Evolutionary conservation across 2,329 filamentous ascomycete species (phyloP).

Genomic region (Fusarium cicatricum): DNA sequence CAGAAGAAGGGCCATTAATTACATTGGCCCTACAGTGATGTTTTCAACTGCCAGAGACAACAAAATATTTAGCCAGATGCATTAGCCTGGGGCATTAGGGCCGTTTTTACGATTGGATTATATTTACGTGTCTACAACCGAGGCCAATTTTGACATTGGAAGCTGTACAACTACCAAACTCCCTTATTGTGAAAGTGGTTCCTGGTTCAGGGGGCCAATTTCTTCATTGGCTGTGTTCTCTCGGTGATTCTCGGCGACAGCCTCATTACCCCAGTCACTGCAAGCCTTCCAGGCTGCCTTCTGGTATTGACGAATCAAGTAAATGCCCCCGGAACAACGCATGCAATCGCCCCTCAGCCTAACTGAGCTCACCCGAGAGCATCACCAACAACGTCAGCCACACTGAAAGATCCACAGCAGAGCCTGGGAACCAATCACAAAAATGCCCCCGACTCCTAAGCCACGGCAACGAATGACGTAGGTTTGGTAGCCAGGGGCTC

Average conservation of each 20-base stretch:
- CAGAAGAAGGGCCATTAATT: background rate
- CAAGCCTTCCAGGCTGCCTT: too few relatives aligned
- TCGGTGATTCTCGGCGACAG: too few relatives aligned
- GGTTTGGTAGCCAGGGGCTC: too few relatives aligned
- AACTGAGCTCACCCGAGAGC: too few relatives aligned
- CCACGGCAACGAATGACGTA: too few relatives aligned
- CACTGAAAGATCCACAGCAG: background rate
- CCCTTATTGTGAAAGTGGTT: background rate
- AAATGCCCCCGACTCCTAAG: slow-evolving; percentile 2
- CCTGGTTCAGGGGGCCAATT: background rate
- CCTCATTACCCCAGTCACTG: too few relatives aligned
- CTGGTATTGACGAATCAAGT: background rate
- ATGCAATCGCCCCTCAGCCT: background rate
- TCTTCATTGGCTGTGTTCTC: background rate
- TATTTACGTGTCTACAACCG: background rate
- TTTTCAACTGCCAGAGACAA: background rate
- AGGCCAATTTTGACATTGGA: background rate
- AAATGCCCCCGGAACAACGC: background rate
- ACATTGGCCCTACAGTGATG: background rate
- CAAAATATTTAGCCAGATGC: background rate
- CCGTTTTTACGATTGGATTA: background rate
- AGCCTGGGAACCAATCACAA: background rate
- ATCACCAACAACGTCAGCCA: background rate
- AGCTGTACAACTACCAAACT: background rate
- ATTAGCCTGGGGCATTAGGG: background rate